These are phyloP conservation scores for Phytophthora meadii DNA, from an alignment of 352 stramenopile species.

Conservation along the genomic window DNA sequence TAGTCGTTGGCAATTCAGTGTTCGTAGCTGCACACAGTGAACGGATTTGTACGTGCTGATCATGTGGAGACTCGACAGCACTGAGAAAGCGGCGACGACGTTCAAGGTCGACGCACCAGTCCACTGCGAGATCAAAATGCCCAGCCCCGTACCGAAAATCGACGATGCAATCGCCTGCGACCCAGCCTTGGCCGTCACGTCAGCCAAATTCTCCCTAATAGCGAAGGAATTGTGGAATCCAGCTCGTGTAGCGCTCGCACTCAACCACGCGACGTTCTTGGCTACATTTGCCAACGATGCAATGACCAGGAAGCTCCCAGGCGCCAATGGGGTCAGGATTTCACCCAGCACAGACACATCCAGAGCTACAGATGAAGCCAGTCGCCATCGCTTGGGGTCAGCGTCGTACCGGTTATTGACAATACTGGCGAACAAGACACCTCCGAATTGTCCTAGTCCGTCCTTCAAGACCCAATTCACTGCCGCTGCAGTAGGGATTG, in stretches of 20 bases:
- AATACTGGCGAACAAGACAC: conserved; percentile 93
- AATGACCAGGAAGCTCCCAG: conserved; percentile 88
- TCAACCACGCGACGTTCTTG: conserved; percentile 98
- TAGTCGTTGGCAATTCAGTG: conserved; percentile 74
- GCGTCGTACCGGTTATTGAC: conserved; percentile 94
- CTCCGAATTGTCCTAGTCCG: conserved; percentile 95
- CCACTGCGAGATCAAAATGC: conserved; percentile 69
- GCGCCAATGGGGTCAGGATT: conserved; percentile 88
- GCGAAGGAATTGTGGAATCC: conserved; percentile 95
- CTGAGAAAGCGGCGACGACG: conserved; percentile 58
- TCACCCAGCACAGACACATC: conserved; percentile 94
- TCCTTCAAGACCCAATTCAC: conserved; percentile 98
- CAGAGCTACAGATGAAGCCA: conserved; percentile 90
- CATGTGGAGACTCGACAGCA: conserved; percentile 60
- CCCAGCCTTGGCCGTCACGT: conserved; percentile 96
- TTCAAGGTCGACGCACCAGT: conserved; percentile 58
- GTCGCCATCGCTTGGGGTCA: conserved; percentile 94
- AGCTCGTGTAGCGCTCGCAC: conserved; percentile 92
- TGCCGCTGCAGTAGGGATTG: conserved; percentile 89
- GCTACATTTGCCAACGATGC: conserved; percentile 89
- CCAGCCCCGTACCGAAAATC: conserved; percentile 76
- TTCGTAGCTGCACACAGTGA: conserved; percentile 62
- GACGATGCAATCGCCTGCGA: conserved; percentile 95
- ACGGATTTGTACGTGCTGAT: conserved; percentile 70
- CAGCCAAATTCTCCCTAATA: conserved; percentile 91